Base-by-base conservation (phyloP, 2,329 filamentous ascomycete genomes). In the Nemania sp. region DNA sequence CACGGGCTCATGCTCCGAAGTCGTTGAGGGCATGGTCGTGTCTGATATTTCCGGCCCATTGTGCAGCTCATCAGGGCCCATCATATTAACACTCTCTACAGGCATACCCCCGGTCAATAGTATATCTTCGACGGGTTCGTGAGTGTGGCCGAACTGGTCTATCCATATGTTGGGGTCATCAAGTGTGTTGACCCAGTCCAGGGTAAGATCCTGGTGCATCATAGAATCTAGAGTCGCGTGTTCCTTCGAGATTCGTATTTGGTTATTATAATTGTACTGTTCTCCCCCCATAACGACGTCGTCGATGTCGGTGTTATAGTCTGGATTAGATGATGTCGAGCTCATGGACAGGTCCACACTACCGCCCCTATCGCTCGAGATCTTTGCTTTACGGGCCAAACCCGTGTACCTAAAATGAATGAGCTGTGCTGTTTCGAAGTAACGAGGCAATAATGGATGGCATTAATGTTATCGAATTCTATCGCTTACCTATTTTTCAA, bases 401-500 rank as follows among this genome's bases (percentile, higher is more conserved):
- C 49, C 51, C 7, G 59, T 59, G 17, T 59, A 59, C 20, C 59
- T 58, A 7, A 15, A 11, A 9, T 30, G 30, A 3, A 15, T 43
- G 19, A 24, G 17, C 28, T 4, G 5, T 40, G 7, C 2, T 6
- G 8, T 23, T 5, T 7, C 5, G 24, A 7, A 6, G 33, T 6
- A 9, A 33, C 20, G 15, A 12, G 28, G 6, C 22, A 26, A 7
- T 12, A 12, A 39, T 5, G 17, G 12, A 23, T 3, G 8, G 22
- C n/a, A n/a, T n/a, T n/a, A n/a, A n/a, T n/a, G n/a, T n/a, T n/a
- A n/a, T n/a, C n/a, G n/a, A n/a, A n/a, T n/a, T n/a, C n/a, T n/a
- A n/a, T n/a, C 31, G 23, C 36, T 12, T 46, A 58, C 59, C 59
- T 58, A 33, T 65, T 65, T 48, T 64, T 65, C 6, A 65, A 30